Evolutionary conservation across 495 filamentous ascomycete species (phyloP), one percentile per base, ranked within the genome.

Genomic region (Penicillium desertorum): DNA sequence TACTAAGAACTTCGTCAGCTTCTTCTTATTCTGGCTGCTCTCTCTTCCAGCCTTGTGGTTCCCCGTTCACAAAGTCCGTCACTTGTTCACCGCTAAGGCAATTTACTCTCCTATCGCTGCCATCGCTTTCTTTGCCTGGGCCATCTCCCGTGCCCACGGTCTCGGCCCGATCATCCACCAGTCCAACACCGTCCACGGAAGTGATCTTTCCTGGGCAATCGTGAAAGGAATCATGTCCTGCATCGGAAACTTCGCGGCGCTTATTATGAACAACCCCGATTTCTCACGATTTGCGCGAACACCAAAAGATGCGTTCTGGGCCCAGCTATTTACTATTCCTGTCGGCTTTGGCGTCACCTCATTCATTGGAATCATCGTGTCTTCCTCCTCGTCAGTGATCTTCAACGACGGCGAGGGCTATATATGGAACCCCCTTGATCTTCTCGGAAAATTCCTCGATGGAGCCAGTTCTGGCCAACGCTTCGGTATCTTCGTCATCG

Each of bases 281-380:
- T 97, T 96, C 64, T 76, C 91, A 36, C 88, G 92, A 66, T 97
- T 96, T 66, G 89, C 92, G 3, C 73, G 73, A 20, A 92, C 87
- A 57, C 92, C 92, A 17, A 80, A 78, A 30, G 92, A 95, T 71
- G 89, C 90, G 0, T 57, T 95, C n/a, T 95, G 89, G 90, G 87
- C 91, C 12, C 92, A 97, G 69, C 73, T 96, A 5, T 75, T 96
- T 61, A 89, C 91, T 5, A 96, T 96, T 57, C 92, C 92, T 5
- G 70, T 87, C 54, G 88, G 89, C 20, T 96, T 97, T 60, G 92
- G 88, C 3, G 67, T 96, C 47, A 96, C 92, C 16, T 93, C 88
- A 8, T 92, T 96, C 70, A 92, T 96, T 63, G 91, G 92, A 55
- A 96, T 97, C 65, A 89, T 96, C 58, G 91, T 93, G 27, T 92